These are phyloP conservation scores for Tinospora cordifolia DNA, from an alignment of 164 flowering plant genomes.

Conservation along the genomic window DNA sequence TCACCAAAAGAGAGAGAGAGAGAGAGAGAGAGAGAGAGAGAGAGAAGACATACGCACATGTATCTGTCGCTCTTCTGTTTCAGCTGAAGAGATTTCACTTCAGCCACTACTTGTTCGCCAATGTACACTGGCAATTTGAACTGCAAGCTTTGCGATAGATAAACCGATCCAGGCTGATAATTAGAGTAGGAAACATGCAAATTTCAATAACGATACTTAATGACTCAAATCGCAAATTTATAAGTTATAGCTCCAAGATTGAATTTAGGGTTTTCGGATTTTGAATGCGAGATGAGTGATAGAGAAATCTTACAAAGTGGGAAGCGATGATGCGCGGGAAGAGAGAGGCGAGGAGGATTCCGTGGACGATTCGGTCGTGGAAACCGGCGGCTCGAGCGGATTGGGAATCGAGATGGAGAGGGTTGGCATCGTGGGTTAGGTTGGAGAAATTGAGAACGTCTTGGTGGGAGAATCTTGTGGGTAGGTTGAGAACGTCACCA, in stretches of 20 bases:
- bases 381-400: slow-evolving; percentile 53
- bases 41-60: slow-evolving; percentile 42
- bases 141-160: slow-evolving; percentile 65
- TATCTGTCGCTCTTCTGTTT: slow-evolving; percentile 44
- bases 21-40: too few relatives aligned
- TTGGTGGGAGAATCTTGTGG: slow-evolving; percentile 34
- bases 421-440: slow-evolving; percentile 56
- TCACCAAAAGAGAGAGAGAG: not conserved
- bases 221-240: too few relatives aligned
- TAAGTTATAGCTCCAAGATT: too few relatives aligned
- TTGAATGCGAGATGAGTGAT: slow-evolving; percentile 6
- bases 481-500: slow-evolving; percentile 48
- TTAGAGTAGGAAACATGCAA: not conserved
- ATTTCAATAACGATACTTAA: not conserved
- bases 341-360: slow-evolving; percentile 77
- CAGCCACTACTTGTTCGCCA: slow-evolving; percentile 53
- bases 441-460: slow-evolving; percentile 55
- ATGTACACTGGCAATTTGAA: slow-evolving; percentile 63
- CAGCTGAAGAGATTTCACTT: slow-evolving; percentile 40
- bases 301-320: slow-evolving; percentile 36
- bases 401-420: slow-evolving; percentile 56
- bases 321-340: slow-evolving; percentile 71
- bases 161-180: slow-evolving; percentile 74
- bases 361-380: slow-evolving; percentile 59
- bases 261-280: too few relatives aligned